Percentiles rank a stretch among this genome's conserved stretches.
Conservation (phyloP, 1,139 yeast species). For the Geotrichum fermentans region DNA sequence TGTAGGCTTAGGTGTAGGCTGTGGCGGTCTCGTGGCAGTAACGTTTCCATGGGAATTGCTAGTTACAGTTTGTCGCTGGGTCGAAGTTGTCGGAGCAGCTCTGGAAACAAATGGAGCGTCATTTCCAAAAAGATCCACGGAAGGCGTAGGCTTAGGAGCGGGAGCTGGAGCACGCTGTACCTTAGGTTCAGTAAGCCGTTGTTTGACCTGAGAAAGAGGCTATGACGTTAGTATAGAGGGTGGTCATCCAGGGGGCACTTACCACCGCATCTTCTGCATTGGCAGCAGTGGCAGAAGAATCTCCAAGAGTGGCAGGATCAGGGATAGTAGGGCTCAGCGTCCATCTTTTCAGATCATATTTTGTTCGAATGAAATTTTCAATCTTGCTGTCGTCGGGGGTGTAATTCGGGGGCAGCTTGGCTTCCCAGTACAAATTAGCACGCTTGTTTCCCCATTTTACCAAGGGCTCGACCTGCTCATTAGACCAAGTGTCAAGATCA, state of each 20-base stretch:
- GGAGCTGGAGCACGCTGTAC: conserved; percentile 12
- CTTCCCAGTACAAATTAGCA: conserved; percentile 79
- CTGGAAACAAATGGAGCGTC: conserved; percentile 5
- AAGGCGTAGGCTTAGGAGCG: conserved; percentile 19
- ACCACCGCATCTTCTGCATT: conserved; percentile 5
- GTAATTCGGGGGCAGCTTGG: conserved; percentile 62
- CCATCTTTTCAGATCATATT: conserved; percentile 91
- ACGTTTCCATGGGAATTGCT: conserved; percentile 11
- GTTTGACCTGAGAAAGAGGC: conserved; percentile 31
- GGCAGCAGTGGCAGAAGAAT: conserved; percentile 9
- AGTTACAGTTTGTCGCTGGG: conserved; percentile 11
- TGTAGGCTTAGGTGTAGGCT: conserved; percentile 4
- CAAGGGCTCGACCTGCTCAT: conserved; percentile 80
- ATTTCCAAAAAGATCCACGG: conserved; percentile 25
- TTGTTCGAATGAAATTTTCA: conserved; percentile 83
- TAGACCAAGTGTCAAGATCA: conserved; percentile 95
- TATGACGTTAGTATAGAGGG: background rate
- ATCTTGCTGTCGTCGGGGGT: conserved; percentile 81
- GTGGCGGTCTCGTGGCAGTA: conserved; percentile 3
- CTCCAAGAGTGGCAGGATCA: conserved; percentile 48
- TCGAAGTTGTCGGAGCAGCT: conserved; percentile 15
- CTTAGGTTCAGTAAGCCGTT: conserved; percentile 20
- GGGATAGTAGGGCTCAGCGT: conserved; percentile 50
- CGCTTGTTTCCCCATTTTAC: conserved; percentile 80
- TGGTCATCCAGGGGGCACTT: background rate